A percentile compares a stretch with the other conserved stretches of the same genome.
Evolutionary conservation across 768 basidiomycete species (phyloP).

Genomic region (Amylocystis lapponica): DNA sequence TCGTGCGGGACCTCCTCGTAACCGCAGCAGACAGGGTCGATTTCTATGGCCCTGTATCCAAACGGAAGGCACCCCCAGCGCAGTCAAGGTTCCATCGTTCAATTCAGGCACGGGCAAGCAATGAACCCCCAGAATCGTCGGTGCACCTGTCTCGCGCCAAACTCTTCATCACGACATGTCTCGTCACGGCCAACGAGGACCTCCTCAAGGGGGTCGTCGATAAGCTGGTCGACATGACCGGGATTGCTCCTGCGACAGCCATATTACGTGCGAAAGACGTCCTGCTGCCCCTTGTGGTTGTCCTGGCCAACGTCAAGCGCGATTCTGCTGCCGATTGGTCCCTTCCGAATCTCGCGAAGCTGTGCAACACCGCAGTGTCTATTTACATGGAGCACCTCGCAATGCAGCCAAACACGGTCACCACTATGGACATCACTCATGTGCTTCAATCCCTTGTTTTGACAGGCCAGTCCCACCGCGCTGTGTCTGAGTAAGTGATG

Average conservation of each 20-base stretch:
- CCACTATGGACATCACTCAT: too few relatives aligned
- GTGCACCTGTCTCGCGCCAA: background rate
- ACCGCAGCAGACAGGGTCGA: conserved; percentile 1
- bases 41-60: background rate
- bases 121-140: background rate
- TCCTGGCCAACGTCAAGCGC: background rate
- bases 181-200: conserved; percentile 1
- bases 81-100: background rate
- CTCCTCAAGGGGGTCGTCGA: background rate
- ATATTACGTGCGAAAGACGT: background rate
- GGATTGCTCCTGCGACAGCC: background rate
- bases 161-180: conserved; percentile 1
- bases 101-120: background rate
- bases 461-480: too few relatives aligned
- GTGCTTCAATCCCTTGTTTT: too few relatives aligned
- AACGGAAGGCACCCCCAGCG: background rate
- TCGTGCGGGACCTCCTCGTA: background rate
- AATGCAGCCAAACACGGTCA: too few relatives aligned
- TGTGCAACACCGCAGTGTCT: background rate
- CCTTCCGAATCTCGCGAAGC: background rate
- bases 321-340: background rate
- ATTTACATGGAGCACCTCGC: background rate
- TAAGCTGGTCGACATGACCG: background rate
- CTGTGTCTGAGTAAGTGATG: too few relatives aligned
- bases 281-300: conserved; percentile 1